Percentiles rank a stretch among this genome's conserved stretches.
These are phyloP conservation scores for Conticribra guillardii DNA, from an alignment of 108 stramenopile species.

Conservation along the genomic window DNA sequence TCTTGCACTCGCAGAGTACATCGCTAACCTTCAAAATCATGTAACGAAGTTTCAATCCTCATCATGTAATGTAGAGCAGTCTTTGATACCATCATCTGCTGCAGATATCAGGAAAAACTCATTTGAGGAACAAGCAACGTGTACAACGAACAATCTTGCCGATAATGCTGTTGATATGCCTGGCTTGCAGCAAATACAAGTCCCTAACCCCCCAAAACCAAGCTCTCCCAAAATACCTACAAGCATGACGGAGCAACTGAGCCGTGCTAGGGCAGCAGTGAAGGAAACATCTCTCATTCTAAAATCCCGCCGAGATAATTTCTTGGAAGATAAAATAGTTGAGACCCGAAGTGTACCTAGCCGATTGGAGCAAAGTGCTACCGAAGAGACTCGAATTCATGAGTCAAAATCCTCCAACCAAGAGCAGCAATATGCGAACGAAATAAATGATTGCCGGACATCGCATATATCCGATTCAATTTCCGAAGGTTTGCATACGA, in stretches of 20 bases:
- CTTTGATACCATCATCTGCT: not conserved
- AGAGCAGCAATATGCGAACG: too few relatives aligned
- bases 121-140: too few relatives aligned
- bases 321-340: too few relatives aligned
- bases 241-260: constrained; percentile 23
- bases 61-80: not conserved
- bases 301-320: constrained; percentile 13
- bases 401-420: too few relatives aligned
- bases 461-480: too few relatives aligned
- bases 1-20: constrained; percentile 14
- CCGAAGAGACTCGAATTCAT: too few relatives aligned
- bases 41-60: constrained; percentile 12
- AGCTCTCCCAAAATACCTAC: not conserved
- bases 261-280: constrained; percentile 29
- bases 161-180: too few relatives aligned
- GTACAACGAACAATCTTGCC: too few relatives aligned
- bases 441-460: too few relatives aligned
- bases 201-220: constrained; percentile 3
- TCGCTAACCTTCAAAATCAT: constrained; percentile 20
- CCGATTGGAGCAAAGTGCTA: not conserved
- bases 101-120: not conserved
- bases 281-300: constrained; percentile 29
- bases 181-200: too few relatives aligned
- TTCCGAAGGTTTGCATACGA: too few relatives aligned
- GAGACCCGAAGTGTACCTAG: too few relatives aligned